A percentile compares a stretch with the other conserved stretches of the same genome.
Evolutionary conservation across 2,329 filamentous ascomycete species (phyloP).

Genomic region (Fusarium sp.): DNA sequence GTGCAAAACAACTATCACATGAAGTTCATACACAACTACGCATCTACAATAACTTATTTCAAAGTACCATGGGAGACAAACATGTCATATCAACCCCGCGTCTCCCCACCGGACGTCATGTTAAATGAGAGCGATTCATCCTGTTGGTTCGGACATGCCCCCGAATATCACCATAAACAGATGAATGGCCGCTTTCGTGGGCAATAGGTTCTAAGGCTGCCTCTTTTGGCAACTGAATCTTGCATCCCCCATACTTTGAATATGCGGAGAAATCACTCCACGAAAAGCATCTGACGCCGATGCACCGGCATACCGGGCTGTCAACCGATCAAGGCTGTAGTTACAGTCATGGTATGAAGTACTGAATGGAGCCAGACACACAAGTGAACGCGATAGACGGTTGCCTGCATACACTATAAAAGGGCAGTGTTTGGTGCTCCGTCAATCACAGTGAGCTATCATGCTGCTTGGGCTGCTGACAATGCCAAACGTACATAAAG

Average conservation of each 20-base stretch:
- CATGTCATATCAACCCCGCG: conserved; percentile 20
- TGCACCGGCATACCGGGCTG: conserved; percentile 10
- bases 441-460: conserved; percentile 3
- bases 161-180: conserved; percentile 6
- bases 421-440: not conserved
- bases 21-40: not conserved
- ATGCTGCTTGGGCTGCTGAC: conserved; percentile 6
- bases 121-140: conserved; percentile 2
- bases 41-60: not conserved
- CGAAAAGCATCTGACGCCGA: conserved; percentile 13
- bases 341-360: conserved; percentile 14
- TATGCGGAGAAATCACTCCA: conserved; percentile 25
- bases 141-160: not conserved
- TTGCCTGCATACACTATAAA: conserved; percentile 9
- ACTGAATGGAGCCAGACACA: conserved; percentile 12
- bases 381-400: not conserved
- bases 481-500: not conserved
- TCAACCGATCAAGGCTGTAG: conserved; percentile 9
- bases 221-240: conserved; percentile 19
- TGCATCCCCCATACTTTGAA: conserved; percentile 20
- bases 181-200: conserved; percentile 7
- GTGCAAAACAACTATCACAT: not conserved
- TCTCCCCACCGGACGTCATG: conserved; percentile 14
- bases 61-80: conserved; percentile 21
- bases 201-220: not conserved